Conservation (phyloP, 164 flowering plant genomes). For the Umbellularia californica region DNA sequence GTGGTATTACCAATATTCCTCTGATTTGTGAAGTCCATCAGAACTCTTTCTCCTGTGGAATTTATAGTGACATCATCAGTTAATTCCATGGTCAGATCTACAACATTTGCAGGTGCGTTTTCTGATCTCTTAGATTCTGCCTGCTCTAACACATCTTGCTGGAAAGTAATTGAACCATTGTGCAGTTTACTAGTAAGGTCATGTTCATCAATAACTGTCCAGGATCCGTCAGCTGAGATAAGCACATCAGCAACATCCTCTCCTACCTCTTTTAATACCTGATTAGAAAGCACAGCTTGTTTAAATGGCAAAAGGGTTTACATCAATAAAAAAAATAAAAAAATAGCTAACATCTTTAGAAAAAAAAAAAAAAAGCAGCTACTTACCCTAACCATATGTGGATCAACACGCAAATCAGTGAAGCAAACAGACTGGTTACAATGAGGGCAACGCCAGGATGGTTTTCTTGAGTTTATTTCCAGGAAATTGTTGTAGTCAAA, state of each 20-base stretch:
- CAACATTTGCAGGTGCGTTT: constrained; percentile 16
- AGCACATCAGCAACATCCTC: constrained; percentile 51
- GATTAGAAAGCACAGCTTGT: constrained; percentile 10
- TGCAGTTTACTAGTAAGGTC: constrained; percentile 19
- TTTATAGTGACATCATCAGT: constrained; percentile 29
- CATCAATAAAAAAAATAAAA: background rate
- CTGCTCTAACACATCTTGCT: constrained; percentile 26
- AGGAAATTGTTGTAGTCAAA: constrained; percentile 71
- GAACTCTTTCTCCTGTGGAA: background rate
- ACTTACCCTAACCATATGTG: constrained; percentile 63
- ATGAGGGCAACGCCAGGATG: constrained; percentile 91
- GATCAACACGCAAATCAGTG: constrained; percentile 66
- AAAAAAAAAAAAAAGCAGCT: background rate
- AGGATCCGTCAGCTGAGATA: constrained; percentile 70
- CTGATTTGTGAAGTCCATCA: background rate
- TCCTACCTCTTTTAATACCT: constrained; percentile 69
- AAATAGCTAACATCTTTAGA: background rate
- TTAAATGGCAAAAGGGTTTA: background rate
- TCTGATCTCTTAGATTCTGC: background rate
- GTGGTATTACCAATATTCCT: background rate
- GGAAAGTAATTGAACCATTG: constrained; percentile 9
- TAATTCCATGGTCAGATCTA: constrained; percentile 48
- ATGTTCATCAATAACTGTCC: constrained; percentile 46
- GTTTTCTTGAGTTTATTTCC: constrained; percentile 64
- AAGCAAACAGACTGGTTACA: constrained; percentile 69